Conservation (phyloP, 2,329 filamentous ascomycete genomes). For the Trichophyton verrucosum region DNA sequence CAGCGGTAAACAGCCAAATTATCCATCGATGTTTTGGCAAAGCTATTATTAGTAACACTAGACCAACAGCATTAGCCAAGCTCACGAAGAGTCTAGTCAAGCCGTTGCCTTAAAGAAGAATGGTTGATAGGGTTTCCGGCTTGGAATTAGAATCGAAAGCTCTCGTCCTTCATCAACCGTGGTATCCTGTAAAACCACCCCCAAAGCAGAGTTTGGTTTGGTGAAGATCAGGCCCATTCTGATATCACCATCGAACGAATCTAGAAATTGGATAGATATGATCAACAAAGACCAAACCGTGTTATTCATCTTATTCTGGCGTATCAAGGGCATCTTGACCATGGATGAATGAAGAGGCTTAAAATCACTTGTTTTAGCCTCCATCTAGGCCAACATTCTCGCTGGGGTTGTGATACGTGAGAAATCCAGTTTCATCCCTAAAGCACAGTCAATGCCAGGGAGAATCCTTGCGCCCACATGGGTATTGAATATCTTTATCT, state of each 20-base stretch:
- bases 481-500: not conserved
- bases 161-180: not conserved
- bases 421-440: not conserved
- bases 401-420: not conserved
- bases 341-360: not conserved
- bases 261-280: not conserved
- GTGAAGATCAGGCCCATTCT: not conserved
- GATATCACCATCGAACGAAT: not conserved
- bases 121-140: not conserved
- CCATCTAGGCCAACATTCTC: not conserved
- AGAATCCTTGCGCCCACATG: slow-evolving; percentile 1
- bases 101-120: not conserved
- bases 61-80: not conserved
- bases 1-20: not conserved
- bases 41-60: not conserved
- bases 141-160: not conserved
- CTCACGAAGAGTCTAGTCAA: not conserved
- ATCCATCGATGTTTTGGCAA: not conserved
- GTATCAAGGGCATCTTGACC: no score
- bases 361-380: not conserved
- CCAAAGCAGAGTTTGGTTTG: not conserved
- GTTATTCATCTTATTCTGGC: not conserved
- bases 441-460: not conserved
- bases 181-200: not conserved
- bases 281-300: not conserved